A percentile compares a stretch with the other conserved stretches of the same genome.
Conservation (phyloP, 1,139 yeast species). For the Protomyces inouyei region DNA sequence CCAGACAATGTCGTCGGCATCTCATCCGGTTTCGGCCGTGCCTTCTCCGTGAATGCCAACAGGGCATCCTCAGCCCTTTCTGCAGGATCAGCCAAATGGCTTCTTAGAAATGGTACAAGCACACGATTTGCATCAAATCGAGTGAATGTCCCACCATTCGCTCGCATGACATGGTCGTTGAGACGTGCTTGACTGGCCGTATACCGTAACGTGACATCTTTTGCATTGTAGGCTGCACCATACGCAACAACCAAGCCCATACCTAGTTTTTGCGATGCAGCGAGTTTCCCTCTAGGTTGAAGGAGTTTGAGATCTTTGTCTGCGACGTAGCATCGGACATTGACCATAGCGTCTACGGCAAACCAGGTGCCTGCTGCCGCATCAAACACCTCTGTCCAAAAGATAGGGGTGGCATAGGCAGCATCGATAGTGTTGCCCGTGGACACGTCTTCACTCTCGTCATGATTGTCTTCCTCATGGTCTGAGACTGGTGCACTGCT, state of each 20-base stretch:
- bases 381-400: slow-evolving; percentile 96
- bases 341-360: slow-evolving; percentile 71
- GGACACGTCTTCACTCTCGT: not conserved
- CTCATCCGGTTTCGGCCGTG: slow-evolving; percentile 53
- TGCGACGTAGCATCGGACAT: slow-evolving; percentile 37
- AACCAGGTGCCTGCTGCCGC: slow-evolving; percentile 62
- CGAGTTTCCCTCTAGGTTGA: slow-evolving; percentile 9
- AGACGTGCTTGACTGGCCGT: slow-evolving; percentile 69
- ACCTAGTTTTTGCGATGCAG: slow-evolving; percentile 11
- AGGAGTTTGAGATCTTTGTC: slow-evolving; percentile 14
- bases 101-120: not conserved
- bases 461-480: slow-evolving; percentile 1
- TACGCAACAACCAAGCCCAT: slow-evolving; percentile 49
- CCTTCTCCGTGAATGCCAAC: slow-evolving; percentile 56
- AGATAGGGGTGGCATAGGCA: slow-evolving; percentile 56
- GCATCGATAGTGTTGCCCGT: not conserved
- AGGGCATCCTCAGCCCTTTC: slow-evolving; percentile 70
- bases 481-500: not conserved
- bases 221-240: slow-evolving; percentile 58
- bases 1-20: slow-evolving; percentile 80
- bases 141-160: slow-evolving; percentile 56
- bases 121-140: slow-evolving; percentile 57
- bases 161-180: slow-evolving; percentile 38
- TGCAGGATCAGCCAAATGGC: slow-evolving; percentile 37
- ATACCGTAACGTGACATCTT: slow-evolving; percentile 84